Evolutionary conservation across 768 basidiomycete species (phyloP), one percentile per base, ranked within the genome.

Genomic region (Artomyces pyxidatus): DNA sequence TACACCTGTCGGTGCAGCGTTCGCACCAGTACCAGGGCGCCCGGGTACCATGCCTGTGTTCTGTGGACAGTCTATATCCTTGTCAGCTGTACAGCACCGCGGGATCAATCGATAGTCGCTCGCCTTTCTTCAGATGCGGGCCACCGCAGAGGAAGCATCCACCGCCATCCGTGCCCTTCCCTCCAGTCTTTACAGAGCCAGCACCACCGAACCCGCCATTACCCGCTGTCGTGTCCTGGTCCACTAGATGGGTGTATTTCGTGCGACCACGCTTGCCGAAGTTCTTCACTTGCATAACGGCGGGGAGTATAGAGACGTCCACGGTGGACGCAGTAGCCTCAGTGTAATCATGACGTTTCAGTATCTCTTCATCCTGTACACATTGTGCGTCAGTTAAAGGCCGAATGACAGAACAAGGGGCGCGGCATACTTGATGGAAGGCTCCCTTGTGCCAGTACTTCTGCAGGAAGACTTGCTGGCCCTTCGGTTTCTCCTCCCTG

Each of bases 401-500:
- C 29, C 9, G 21, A 9, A 26, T 23, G 32, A 28, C 17, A 29
- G 17, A 23, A 40, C 17, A 37, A 35, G 45, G 23, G 49, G 37
- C 17, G n/a, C 21, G 10, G 61, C 75, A 27, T 51, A 88, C 93
- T 78, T 94, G 90, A 65, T 96, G 92, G 74, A 98, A 99, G 51
- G 95, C 96, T 59, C 96, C 96, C 68, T 95, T 97, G 72, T 99
- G 96, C 83, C 92, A 98, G 64, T 96, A 99, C 68, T 96, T 98
- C 65, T 98, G 93, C 54, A 98, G 66, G 68, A 98, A 98, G 61
- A 82, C 88, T 63, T 92, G 88, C 54, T 88, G 77, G 3, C 89
- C 91, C 62, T 96, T 88, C 1, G 89, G 88, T 67, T 94, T 95
- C 47, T 88, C 89, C 47, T 85, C 84, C 48, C 96, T 75, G 27